Evolutionary conservation across 768 basidiomycete genomes (phyloP).

Genomic region (Pulveroboletus ravenelii): DNA sequence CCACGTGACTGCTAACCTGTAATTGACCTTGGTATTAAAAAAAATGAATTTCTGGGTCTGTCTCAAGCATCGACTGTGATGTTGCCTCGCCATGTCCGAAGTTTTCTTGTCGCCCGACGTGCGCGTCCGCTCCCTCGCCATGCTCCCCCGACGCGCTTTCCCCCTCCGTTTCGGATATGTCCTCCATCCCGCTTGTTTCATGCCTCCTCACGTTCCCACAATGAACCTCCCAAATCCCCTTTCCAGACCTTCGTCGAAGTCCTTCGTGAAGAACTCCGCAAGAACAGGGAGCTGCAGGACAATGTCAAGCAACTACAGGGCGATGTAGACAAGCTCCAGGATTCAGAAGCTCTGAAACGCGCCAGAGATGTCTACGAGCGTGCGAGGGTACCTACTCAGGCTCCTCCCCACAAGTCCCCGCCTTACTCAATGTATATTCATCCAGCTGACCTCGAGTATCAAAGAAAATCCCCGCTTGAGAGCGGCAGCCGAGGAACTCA

Average conservation of each 20-base stretch:
- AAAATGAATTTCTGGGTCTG: constrained; percentile 6
- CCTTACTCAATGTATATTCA: constrained; percentile 1
- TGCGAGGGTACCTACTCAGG: constrained; percentile 66
- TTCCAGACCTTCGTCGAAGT: constrained; percentile 97
- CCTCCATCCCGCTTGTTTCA: constrained; percentile 45
- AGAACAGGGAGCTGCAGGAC: constrained; percentile 92
- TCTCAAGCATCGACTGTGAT: constrained; percentile 22
- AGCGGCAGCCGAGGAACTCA: constrained; percentile 90
- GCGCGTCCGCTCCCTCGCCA: constrained; percentile 18
- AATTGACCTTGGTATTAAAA: neutral
- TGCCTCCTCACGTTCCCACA: constrained; percentile 54
- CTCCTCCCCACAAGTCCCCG: neutral
- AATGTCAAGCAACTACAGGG: constrained; percentile 97
- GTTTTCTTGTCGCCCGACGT: constrained; percentile 31
- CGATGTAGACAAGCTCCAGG: constrained; percentile 95
- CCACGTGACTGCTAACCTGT: neutral
- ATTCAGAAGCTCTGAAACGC: constrained; percentile 92
- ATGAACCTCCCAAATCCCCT: constrained; percentile 82
- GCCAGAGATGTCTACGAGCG: constrained; percentile 91
- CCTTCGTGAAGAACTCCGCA: constrained; percentile 84
- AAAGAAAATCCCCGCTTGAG: constrained; percentile 92
- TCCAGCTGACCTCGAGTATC: constrained; percentile 84
- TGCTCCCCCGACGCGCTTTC: constrained; percentile 11
- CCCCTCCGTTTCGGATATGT: constrained; percentile 31
- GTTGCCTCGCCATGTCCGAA: constrained; percentile 47